Evolutionary conservation across 1,284 basidiomycete species (phyloP).

Genomic region (Cryptococcus sp.): DNA sequence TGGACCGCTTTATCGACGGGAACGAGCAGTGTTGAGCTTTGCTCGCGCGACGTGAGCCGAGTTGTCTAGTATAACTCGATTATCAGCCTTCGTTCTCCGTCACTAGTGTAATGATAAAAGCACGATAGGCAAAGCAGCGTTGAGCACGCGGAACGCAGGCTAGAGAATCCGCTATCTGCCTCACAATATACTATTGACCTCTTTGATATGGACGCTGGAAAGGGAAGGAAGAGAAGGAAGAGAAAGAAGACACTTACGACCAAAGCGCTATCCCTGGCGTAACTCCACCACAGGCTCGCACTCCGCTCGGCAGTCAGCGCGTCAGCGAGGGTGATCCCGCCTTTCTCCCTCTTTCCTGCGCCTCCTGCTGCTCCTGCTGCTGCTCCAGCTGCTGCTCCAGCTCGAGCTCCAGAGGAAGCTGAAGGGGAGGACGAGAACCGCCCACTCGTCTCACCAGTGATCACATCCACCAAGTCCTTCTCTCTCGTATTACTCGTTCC

Average conservation of each 20-base stretch:
- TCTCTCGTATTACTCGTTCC: neutral
- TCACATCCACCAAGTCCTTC: constrained; percentile 15
- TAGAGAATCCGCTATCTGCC: neutral
- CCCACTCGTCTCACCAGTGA: constrained; percentile 3
- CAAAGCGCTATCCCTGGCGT: constrained; percentile 42
- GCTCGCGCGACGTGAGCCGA: constrained; percentile 20
- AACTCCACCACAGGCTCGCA: constrained; percentile 48
- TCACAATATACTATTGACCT: neutral
- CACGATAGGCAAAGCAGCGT: neutral
- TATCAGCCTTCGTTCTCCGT: no score
- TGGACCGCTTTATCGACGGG: constrained; percentile 49
- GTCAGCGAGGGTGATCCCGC: constrained; percentile 36
- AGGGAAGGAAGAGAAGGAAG: neutral
- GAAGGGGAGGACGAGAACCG: no score
- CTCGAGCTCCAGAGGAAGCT: neutral
- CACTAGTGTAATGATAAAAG: no score
- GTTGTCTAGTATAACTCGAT: constrained; percentile 22
- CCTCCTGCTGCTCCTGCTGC: neutral
- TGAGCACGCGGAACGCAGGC: no score
- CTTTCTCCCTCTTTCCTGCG: neutral
- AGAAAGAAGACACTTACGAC: constrained; percentile 31
- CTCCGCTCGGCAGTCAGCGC: constrained; percentile 42
- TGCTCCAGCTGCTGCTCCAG: neutral
- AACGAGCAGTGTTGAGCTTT: constrained; percentile 46
- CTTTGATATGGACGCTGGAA: neutral